phyloP scores from a whole-genome alignment of 768 basidiomycete genomes.

The Phlebiopsis flavidoalba region DNA sequence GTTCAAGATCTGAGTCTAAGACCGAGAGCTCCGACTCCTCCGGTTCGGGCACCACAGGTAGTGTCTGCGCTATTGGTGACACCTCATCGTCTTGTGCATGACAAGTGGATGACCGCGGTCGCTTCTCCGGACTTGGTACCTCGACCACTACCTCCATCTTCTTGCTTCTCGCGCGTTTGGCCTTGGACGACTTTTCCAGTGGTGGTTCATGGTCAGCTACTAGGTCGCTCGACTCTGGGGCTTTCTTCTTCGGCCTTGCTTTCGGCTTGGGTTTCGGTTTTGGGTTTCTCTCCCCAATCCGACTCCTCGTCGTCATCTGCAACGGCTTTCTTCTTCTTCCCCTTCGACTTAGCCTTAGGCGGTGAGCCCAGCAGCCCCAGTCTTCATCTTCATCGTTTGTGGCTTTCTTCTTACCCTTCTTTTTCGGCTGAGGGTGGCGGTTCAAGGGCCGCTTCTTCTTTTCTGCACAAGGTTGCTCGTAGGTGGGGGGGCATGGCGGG shows the following conservation, averaged over 20 bases:
- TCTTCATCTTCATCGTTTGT: slow-evolving; percentile 5
- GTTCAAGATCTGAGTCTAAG: neutral
- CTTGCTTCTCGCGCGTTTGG: slow-evolving; percentile 5
- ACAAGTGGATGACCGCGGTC: neutral
- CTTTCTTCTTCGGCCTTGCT: slow-evolving; percentile 9
- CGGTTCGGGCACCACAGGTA: neutral
- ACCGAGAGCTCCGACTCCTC: slow-evolving; percentile 1
- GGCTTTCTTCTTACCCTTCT: slow-evolving; percentile 1
- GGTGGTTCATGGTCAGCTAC: neutral
- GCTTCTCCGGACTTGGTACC: neutral
- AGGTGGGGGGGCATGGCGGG: neutral
- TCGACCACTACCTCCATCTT: slow-evolving; percentile 11
- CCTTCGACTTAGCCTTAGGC: slow-evolving; percentile 16
- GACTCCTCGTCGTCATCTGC: slow-evolving; percentile 19
- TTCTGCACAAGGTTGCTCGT: neutral
- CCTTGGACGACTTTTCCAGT: slow-evolving; percentile 3
- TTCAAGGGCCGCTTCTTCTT: neutral
- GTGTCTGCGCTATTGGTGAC: neutral
- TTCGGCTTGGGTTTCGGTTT: slow-evolving; percentile 17
- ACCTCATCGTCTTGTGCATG: neutral
- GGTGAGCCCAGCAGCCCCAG: neutral
- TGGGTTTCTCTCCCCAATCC: slow-evolving; percentile 12
- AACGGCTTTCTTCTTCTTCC: slow-evolving; percentile 12
- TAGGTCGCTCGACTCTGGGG: neutral
- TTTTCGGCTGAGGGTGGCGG: neutral